Conservation (phyloP, 768 basidiomycete species). For the Tylopilus balloui region DNA sequence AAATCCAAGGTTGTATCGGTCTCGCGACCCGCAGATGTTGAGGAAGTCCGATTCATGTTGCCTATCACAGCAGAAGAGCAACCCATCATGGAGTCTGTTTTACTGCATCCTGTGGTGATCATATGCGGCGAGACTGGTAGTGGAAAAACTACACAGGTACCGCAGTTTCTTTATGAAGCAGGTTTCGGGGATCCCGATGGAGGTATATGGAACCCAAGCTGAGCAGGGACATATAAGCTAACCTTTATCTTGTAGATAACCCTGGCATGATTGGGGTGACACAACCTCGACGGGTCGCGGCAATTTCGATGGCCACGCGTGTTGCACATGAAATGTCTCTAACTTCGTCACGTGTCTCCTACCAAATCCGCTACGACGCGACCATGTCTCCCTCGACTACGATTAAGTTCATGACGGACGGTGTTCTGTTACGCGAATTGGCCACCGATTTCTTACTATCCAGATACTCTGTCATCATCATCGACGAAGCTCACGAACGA, state of each 20-base stretch:
- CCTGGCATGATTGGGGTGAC: slow-evolving; percentile 98
- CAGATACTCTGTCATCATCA: slow-evolving; percentile 91
- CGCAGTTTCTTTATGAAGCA: slow-evolving; percentile 96
- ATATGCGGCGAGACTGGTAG: slow-evolving; percentile 91
- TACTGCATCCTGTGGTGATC: slow-evolving; percentile 75
- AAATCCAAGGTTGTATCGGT: slow-evolving; percentile 49
- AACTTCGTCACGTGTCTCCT: slow-evolving; percentile 77
- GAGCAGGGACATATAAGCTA: neutral
- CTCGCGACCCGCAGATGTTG: slow-evolving; percentile 62
- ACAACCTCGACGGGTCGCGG: slow-evolving; percentile 95
- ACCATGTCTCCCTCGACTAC: slow-evolving; percentile 85
- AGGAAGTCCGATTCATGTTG: slow-evolving; percentile 70
- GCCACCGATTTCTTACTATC: slow-evolving; percentile 90
- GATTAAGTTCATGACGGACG: slow-evolving; percentile 99
- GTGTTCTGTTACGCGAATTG: slow-evolving; percentile 90
- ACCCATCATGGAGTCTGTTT: slow-evolving; percentile 85
- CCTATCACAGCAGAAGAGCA: slow-evolving; percentile 95
- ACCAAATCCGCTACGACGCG: slow-evolving; percentile 96
- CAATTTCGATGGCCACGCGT: slow-evolving; percentile 91
- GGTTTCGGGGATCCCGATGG: slow-evolving; percentile 84
- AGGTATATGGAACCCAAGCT: slow-evolving; percentile 44
- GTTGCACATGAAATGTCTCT: slow-evolving; percentile 92
- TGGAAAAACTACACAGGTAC: slow-evolving; percentile 97
- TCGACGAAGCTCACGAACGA: slow-evolving; percentile 97
- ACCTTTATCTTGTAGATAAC: slow-evolving; percentile 58